phyloP scores from a whole-genome alignment of 2,329 filamentous ascomycete genomes.

The Chrysosphaeria jannelii region DNA sequence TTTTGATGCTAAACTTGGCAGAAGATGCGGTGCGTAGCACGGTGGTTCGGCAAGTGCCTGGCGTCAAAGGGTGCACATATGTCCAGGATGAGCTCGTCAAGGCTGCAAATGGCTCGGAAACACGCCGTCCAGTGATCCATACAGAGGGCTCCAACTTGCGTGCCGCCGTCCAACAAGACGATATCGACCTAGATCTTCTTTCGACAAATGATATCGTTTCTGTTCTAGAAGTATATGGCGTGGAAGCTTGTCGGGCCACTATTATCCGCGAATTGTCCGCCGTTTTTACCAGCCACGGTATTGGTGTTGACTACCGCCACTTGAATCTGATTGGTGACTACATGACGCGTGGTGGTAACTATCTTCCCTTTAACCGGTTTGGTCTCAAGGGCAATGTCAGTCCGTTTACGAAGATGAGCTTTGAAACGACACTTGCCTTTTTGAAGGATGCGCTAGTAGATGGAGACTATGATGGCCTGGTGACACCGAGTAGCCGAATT shows the following conservation, averaged over 20 bases:
- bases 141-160: conserved; percentile 66
- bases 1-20: conserved; percentile 76
- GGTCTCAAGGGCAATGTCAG: conserved; percentile 61
- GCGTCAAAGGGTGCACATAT: conserved; percentile 41
- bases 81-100: conserved; percentile 25
- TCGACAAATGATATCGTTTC: conserved; percentile 80
- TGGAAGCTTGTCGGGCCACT: conserved; percentile 66
- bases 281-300: conserved; percentile 77
- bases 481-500: conserved; percentile 60
- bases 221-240: conserved; percentile 62
- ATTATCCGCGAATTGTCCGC: conserved; percentile 65
- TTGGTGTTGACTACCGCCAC: conserved; percentile 73
- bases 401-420: conserved; percentile 96
- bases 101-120: conserved; percentile 18
- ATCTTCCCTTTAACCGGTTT: conserved; percentile 75
- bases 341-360: conserved; percentile 84
- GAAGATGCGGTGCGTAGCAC: conserved; percentile 51
- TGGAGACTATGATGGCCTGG: conserved; percentile 68
- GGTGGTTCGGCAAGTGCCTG: conserved; percentile 62
- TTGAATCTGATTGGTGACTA: conserved; percentile 86
- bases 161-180: conserved; percentile 65
- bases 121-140: conserved; percentile 28
- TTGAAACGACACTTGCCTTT: conserved; percentile 88
- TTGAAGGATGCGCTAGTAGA: conserved; percentile 76
- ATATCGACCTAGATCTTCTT: conserved; percentile 61